Percentiles rank a stretch among this genome's conserved stretches.
Evolutionary conservation across 495 filamentous ascomycete genomes (phyloP).

Genomic region (Physcia stellaris): DNA sequence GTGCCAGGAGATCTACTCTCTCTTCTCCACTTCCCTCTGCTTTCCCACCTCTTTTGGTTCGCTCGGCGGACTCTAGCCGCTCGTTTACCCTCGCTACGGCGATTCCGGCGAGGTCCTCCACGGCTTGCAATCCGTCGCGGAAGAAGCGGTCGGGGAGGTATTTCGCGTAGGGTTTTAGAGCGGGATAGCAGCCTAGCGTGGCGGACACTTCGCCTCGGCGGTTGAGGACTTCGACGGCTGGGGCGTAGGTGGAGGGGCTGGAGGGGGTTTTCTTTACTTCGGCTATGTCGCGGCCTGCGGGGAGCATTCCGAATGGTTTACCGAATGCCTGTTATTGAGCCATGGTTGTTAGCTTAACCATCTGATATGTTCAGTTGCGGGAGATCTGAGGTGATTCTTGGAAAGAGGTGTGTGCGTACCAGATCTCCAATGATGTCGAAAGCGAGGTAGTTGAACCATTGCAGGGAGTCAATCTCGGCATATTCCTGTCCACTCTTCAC

Average conservation of each 20-base stretch:
- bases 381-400: no score
- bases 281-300: conserved; percentile 41
- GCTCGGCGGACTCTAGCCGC: conserved; percentile 52
- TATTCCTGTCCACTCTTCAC: conserved; percentile 33
- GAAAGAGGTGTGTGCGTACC: conserved; percentile 3
- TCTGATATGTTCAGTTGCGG: no score
- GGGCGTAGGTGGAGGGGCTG: conserved; percentile 31
- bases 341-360: not conserved
- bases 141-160: conserved; percentile 41
- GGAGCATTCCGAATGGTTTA: conserved; percentile 40
- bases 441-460: conserved; percentile 92
- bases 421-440: conserved; percentile 87
- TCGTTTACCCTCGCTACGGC: conserved; percentile 69
- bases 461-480: conserved; percentile 57
- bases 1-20: conserved; percentile 68
- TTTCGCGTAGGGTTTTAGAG: conserved; percentile 35
- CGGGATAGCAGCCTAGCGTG: conserved; percentile 32
- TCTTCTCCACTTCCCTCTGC: no score
- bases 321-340: conserved; percentile 36
- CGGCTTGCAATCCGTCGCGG: conserved; percentile 32
- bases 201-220: conserved; percentile 40
- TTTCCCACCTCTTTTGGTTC: conserved; percentile 35
- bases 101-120: conserved; percentile 41
- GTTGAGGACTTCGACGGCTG: conserved; percentile 40
- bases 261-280: conserved; percentile 40